Percentiles rank a stretch among this genome's conserved stretches.
These are phyloP conservation scores for Lichtheimia ramosa DNA, from an alignment of 371 early-diverging fungal species.

Conservation along the genomic window DNA sequence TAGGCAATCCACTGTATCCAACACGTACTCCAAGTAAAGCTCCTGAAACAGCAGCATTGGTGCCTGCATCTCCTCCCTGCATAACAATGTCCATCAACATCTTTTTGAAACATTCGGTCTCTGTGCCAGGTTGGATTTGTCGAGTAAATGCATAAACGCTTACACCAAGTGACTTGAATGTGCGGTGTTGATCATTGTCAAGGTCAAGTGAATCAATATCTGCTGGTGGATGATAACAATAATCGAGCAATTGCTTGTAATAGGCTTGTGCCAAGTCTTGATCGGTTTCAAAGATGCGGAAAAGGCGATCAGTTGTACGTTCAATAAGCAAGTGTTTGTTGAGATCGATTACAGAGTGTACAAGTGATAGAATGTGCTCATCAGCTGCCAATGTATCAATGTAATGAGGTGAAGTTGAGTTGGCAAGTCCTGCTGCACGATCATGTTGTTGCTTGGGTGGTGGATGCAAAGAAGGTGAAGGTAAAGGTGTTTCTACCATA, in stretches of 20 bases:
- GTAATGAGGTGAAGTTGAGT: constrained; percentile 8
- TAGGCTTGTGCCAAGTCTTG: constrained; percentile 28
- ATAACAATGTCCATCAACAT: constrained; percentile 56
- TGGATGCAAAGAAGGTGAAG: constrained; percentile 11
- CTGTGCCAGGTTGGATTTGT: constrained; percentile 24
- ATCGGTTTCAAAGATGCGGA: constrained; percentile 44
- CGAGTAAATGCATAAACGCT: constrained; percentile 57
- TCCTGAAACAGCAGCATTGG: constrained; percentile 65
- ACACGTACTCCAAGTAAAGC: constrained; percentile 63
- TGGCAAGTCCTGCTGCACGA: background rate
- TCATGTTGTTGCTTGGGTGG: constrained; percentile 6
- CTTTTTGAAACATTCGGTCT: constrained; percentile 48
- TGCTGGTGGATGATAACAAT: constrained; percentile 33
- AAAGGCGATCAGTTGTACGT: constrained; percentile 42
- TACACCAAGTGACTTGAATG: constrained; percentile 61
- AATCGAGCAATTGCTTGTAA: constrained; percentile 35
- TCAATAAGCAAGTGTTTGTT: constrained; percentile 52
- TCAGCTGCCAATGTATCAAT: constrained; percentile 36
- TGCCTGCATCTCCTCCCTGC: constrained; percentile 71
- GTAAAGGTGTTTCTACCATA: constrained; percentile 18
- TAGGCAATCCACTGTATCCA: constrained; percentile 52
- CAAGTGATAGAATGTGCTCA: constrained; percentile 34
- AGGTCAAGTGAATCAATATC: constrained; percentile 35
- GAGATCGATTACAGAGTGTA: constrained; percentile 45
- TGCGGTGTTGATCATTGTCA: constrained; percentile 44